Evolutionary conservation across 768 basidiomycete species (phyloP).

Genomic region (Suillus spraguei): DNA sequence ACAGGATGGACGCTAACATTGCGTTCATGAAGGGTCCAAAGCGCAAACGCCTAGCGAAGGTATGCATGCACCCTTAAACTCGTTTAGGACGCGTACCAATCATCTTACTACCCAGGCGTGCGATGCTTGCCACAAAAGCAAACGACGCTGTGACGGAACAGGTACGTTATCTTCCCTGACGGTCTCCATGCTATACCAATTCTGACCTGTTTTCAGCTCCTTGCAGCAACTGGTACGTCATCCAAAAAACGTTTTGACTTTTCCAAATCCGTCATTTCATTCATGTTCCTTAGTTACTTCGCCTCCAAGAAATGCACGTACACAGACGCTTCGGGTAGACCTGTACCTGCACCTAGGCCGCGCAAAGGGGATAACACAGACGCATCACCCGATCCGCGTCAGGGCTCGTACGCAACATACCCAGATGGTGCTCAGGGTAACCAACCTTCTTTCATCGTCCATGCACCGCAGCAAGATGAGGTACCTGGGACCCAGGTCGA

Average conservation of each 20-base stretch:
- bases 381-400: slow-evolving; percentile 28
- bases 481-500: slow-evolving; percentile 24
- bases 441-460: slow-evolving; percentile 20
- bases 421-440: slow-evolving; percentile 16
- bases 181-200: slow-evolving; percentile 13
- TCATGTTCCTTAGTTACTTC: slow-evolving; percentile 56
- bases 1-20: slow-evolving; percentile 35
- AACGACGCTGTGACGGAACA: slow-evolving; percentile 82
- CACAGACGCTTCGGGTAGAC: slow-evolving; percentile 75
- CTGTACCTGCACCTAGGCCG: slow-evolving; percentile 72
- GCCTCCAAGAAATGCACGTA: slow-evolving; percentile 83
- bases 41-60: slow-evolving; percentile 57
- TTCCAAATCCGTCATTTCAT: slow-evolving; percentile 11
- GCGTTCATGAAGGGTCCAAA: slow-evolving; percentile 56
- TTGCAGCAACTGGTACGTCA: slow-evolving; percentile 75
- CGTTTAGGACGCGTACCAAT: slow-evolving; percentile 2
- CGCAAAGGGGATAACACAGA: slow-evolving; percentile 45
- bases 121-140: slow-evolving; percentile 84
- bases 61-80: slow-evolving; percentile 23
- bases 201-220: slow-evolving; percentile 48
- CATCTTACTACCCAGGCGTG: slow-evolving; percentile 50
- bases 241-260: slow-evolving; percentile 1
- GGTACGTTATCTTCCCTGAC: slow-evolving; percentile 44
- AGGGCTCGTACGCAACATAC: slow-evolving; percentile 19
- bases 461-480: slow-evolving; percentile 14